Evolutionary conservation across 2,329 filamentous ascomycete species (phyloP).

Genomic region (Ophiostoma ulmi): DNA sequence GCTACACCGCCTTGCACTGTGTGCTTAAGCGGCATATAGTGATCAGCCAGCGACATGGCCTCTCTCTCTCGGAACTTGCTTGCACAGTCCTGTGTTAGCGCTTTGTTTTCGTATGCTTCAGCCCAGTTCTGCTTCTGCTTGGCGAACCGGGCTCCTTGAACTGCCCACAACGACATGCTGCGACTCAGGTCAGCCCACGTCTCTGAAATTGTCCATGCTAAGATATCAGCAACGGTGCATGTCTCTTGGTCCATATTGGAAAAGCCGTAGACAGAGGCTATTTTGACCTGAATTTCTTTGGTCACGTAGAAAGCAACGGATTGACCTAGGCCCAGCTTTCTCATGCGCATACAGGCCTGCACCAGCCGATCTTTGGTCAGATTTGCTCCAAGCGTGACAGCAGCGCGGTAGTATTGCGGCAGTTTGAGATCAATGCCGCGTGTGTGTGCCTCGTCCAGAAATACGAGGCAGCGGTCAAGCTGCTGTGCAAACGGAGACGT

Average conservation of each 20-base stretch:
- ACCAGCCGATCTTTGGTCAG: constrained; percentile 64
- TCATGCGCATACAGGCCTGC: constrained; percentile 70
- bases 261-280: constrained; percentile 35
- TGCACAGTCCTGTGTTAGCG: constrained; percentile 26
- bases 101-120: background rate
- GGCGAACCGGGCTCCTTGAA: constrained; percentile 51
- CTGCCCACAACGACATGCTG: constrained; percentile 55
- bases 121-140: constrained; percentile 32
- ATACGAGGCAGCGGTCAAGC: constrained; percentile 58
- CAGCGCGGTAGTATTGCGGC: constrained; percentile 54
- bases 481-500: constrained; percentile 55
- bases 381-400: constrained; percentile 60
- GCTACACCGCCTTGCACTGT: background rate
- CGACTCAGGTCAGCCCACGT: constrained; percentile 48
- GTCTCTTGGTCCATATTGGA: background rate
- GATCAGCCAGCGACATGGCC: constrained; percentile 16
- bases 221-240: constrained; percentile 50
- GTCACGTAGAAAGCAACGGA: constrained; percentile 58
- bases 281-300: constrained; percentile 53
- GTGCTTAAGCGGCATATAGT: background rate
- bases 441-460: constrained; percentile 66
- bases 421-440: constrained; percentile 63
- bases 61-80: constrained; percentile 12
- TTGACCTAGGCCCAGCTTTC: constrained; percentile 62
- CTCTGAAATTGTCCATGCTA: constrained; percentile 56